Conservation (phyloP, 2,329 filamentous ascomycete species). For the Zymoseptoria tritici region DNA sequence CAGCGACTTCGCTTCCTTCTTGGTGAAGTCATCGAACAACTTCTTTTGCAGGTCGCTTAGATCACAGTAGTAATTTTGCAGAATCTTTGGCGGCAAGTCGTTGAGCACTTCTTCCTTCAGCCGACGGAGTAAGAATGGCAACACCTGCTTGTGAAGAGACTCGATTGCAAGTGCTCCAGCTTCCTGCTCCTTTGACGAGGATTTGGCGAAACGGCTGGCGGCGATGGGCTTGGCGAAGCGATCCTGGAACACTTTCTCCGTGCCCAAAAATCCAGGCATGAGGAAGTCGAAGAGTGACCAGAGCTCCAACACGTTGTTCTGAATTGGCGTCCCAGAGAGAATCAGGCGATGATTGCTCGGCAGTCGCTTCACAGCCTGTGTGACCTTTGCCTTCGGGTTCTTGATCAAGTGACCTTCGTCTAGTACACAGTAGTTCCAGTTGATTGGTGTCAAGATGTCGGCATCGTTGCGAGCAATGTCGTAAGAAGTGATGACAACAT, state of each 20-base stretch:
- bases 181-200: conserved; percentile 96
- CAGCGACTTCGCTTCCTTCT: conserved; percentile 84
- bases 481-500: conserved; percentile 95
- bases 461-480: conserved; percentile 95
- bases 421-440: conserved; percentile 95
- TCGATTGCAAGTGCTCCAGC: conserved; percentile 93
- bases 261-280: conserved; percentile 96
- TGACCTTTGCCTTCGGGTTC: conserved; percentile 95
- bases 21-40: conserved; percentile 92
- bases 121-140: conserved; percentile 90
- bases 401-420: conserved; percentile 98
- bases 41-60: conserved; percentile 90
- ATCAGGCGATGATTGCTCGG: conserved; percentile 91
- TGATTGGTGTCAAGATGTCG: conserved; percentile 73
- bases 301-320: conserved; percentile 93
- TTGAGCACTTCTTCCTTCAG: conserved; percentile 97
- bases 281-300: conserved; percentile 99
- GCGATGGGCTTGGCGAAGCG: conserved; percentile 93
- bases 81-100: conserved; percentile 92
- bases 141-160: conserved; percentile 94
- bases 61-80: conserved; percentile 99
- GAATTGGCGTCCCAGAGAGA: conserved; percentile 91
- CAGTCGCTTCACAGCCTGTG: conserved; percentile 81
- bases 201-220: conserved; percentile 90
- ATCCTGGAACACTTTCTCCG: conserved; percentile 93